These are phyloP conservation scores for Castanea mollissima DNA, from an alignment of 306 rosid genomes.

Conservation along the genomic window DNA sequence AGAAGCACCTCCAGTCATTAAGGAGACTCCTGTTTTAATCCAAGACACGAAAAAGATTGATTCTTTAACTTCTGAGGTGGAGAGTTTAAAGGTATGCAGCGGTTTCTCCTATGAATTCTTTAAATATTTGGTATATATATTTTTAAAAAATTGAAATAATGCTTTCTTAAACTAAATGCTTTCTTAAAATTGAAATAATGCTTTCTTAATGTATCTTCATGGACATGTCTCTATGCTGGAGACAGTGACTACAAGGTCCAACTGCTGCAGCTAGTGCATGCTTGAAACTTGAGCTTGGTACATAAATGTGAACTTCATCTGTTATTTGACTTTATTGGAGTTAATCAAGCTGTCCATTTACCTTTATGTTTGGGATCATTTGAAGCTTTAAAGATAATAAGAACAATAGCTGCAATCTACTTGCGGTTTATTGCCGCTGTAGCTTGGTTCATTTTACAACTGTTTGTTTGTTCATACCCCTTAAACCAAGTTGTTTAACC, in stretches of 20 bases:
- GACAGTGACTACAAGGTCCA: conserved; percentile 5
- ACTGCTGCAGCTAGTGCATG: conserved; percentile 12
- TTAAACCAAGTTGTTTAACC: too few relatives aligned
- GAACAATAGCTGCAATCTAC: background rate
- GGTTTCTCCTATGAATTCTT: conserved; percentile 6
- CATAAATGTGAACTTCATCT: background rate
- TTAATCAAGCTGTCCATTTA: background rate
- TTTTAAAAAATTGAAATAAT: background rate
- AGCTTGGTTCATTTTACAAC: background rate
- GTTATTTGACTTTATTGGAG: background rate
- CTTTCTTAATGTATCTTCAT: background rate
- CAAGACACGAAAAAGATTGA: conserved; percentile 91
- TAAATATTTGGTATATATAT: conserved; percentile 5
- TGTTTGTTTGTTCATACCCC: background rate
- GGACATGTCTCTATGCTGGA: conserved; percentile 14
- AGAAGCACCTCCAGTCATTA: conserved; percentile 97
- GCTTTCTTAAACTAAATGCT: background rate
- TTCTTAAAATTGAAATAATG: background rate
- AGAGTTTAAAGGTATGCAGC: conserved; percentile 70
- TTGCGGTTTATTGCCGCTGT: background rate
- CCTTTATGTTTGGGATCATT: background rate
- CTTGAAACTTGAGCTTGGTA: background rate
- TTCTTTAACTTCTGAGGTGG: conserved; percentile 73
- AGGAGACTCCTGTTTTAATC: conserved; percentile 93
- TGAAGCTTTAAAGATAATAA: background rate